These are phyloP conservation scores for Ustilago esculenta DNA, from an alignment of 1,284 basidiomycete species.

Conservation along the genomic window DNA sequence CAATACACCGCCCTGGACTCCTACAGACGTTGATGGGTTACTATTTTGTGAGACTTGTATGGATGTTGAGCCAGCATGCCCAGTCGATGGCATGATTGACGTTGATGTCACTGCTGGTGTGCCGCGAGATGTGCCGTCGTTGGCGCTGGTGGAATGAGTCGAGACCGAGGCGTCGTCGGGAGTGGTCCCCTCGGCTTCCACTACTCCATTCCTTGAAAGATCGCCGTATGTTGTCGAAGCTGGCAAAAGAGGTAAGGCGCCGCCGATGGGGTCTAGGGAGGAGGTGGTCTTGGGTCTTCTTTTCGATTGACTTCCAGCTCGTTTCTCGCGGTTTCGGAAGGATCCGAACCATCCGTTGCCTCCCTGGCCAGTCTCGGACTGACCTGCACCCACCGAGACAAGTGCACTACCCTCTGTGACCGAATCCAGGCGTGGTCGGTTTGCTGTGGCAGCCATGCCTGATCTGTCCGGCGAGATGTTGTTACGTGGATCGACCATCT, in stretches of 20 bases:
- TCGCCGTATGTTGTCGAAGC: constrained; percentile 13
- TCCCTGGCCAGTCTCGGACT: constrained; percentile 13
- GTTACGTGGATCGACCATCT: constrained; percentile 12
- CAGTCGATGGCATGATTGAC: constrained; percentile 26
- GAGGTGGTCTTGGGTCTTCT: constrained; percentile 39
- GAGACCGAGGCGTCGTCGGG: constrained; percentile 37
- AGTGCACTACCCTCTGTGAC: constrained; percentile 28
- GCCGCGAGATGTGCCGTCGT: constrained; percentile 22
- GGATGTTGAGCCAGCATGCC: constrained; percentile 10
- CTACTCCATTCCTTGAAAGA: constrained; percentile 5
- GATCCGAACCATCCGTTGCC: constrained; percentile 49
- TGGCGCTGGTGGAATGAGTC: constrained; percentile 34
- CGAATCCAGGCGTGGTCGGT: constrained; percentile 29
- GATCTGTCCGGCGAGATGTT: constrained; percentile 28
- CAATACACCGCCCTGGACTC: constrained; percentile 6
- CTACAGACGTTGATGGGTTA: not conserved
- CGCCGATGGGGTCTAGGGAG: constrained; percentile 12
- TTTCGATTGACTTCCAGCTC: constrained; percentile 38
- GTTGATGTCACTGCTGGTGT: constrained; percentile 9
- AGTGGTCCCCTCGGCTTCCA: constrained; percentile 8
- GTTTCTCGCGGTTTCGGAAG: constrained; percentile 43
- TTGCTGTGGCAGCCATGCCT: constrained; percentile 20
- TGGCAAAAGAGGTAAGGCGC: constrained; percentile 5
- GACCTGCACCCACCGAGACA: constrained; percentile 7
- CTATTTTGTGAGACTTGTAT: not conserved